Evolutionary conservation across 106 monocot genomes (phyloP), one percentile per base, ranked within the genome.

Genomic region (Dendrobium catenatum): DNA sequence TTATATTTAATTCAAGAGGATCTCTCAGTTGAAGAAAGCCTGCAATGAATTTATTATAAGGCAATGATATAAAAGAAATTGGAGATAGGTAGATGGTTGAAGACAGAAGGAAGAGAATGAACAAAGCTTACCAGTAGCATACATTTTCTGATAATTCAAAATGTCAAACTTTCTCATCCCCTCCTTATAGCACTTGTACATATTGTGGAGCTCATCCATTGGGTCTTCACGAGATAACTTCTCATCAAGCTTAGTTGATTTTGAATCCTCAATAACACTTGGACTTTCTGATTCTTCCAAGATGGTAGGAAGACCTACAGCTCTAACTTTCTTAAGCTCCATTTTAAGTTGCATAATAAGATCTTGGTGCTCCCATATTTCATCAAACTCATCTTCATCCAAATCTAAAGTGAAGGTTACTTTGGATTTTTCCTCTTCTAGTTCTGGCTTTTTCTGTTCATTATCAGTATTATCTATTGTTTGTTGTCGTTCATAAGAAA

Each of bases 101-200:
- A 55, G 68, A 64, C 15, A 15, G 37, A 54, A 13, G 26, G 13
- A 76, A 22, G 51, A 59, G 76, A 76, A 47, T 9, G 24, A 76
- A 47, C n/a, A 5, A 31, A 83, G 46, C 92, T 86, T 78, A 98
- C 98, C 91, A 18, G 94, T 86, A 51, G 98, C 93, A 88, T 93
- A 91, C 89, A 98, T 89, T 86, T 98, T 98, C 79, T 98, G 98
- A 81, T 93, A 88, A 72, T 89, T 91, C 82, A 93, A 82, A 47
- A 93, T 88, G 81, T 98, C 95, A 24, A 95, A 76, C 82, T 91
- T 98, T 80, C 91, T 89, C 98, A 98, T 95, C 74, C 88, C 88
- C 72, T 91, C 93, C 47, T 86, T 81, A 54, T 98, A 98, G 82
- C 91, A 83, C 79, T 89, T 95, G 86, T 95, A 90, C 80, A 95